These are phyloP conservation scores for Geum urbanum DNA, from an alignment of 306 rosid genomes.

Conservation along the genomic window DNA sequence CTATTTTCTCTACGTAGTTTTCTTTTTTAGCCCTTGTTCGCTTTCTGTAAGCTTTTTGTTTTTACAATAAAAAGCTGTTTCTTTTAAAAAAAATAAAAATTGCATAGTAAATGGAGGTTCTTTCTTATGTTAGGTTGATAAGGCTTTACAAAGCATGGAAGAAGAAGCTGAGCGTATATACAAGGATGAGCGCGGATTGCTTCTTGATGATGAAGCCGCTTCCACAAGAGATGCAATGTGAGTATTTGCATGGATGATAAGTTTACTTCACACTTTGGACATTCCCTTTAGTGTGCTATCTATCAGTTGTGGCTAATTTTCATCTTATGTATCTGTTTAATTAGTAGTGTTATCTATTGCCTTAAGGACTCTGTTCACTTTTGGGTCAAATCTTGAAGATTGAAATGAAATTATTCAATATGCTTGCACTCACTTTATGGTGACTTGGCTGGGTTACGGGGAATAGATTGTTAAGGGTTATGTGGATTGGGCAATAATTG, in stretches of 20 bases:
- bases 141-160: slow-evolving; percentile 88
- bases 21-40: too few relatives aligned
- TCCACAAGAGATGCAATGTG: slow-evolving; percentile 96
- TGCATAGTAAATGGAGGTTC: background rate
- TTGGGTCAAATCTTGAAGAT: background rate
- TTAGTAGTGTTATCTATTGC: background rate
- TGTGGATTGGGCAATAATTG: background rate
- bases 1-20: too few relatives aligned
- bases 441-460: background rate
- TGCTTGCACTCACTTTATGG: background rate
- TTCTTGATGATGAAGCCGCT: slow-evolving; percentile 94
- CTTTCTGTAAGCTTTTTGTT: too few relatives aligned
- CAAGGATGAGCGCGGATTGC: slow-evolving; percentile 82
- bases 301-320: background rate
- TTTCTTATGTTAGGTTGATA: slow-evolving; percentile 93
- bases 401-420: background rate
- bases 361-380: background rate
- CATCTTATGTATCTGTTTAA: background rate
- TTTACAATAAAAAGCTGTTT: too few relatives aligned
- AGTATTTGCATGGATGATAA: slow-evolving; percentile 31
- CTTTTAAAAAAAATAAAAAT: too few relatives aligned
- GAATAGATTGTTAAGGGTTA: background rate
- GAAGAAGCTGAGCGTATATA: slow-evolving; percentile 86
- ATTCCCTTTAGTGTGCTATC: background rate
- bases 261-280: background rate